phyloP scores from a whole-genome alignment of 352 stramenopile genomes.

The Globisporangium mamillatum region DNA sequence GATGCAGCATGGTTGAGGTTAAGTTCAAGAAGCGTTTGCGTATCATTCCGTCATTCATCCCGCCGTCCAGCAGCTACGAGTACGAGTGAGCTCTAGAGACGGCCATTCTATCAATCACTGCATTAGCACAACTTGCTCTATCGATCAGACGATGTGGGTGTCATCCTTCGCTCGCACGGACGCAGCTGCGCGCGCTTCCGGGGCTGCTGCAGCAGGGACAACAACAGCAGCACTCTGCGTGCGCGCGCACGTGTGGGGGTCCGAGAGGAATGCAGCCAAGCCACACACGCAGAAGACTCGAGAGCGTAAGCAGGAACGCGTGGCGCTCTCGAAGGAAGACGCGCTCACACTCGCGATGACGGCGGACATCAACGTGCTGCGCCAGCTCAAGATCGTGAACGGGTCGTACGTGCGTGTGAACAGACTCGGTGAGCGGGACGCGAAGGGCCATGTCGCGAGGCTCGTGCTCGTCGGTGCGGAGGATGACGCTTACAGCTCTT shows the following conservation, averaged over 20 bases:
- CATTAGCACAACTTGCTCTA: slow-evolving; percentile 1
- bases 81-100: not conserved
- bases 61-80: not conserved
- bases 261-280: slow-evolving; percentile 3
- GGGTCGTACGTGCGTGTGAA: slow-evolving; percentile 48
- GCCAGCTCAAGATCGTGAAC: slow-evolving; percentile 41
- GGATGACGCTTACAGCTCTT: slow-evolving; percentile 11
- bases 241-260: slow-evolving; percentile 36
- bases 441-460: slow-evolving; percentile 36
- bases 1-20: slow-evolving; percentile 9
- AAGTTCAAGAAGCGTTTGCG: slow-evolving; percentile 26
- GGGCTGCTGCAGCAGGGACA: not conserved
- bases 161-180: slow-evolving; percentile 40
- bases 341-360: slow-evolving; percentile 36
- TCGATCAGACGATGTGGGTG: slow-evolving; percentile 38
- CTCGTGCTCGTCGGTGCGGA: slow-evolving; percentile 24
- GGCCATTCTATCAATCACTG: not conserved
- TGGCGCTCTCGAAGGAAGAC: slow-evolving; percentile 18
- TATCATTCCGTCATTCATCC: slow-evolving; percentile 22
- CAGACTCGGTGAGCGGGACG: not conserved
- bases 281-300: not conserved
- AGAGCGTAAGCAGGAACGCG: not conserved
- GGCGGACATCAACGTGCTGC: slow-evolving; percentile 37
- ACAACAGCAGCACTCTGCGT: slow-evolving; percentile 12
- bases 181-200: not conserved